Conservation (phyloP, 2,329 filamentous ascomycete species). For the Exophiala xenobiotica region DNA sequence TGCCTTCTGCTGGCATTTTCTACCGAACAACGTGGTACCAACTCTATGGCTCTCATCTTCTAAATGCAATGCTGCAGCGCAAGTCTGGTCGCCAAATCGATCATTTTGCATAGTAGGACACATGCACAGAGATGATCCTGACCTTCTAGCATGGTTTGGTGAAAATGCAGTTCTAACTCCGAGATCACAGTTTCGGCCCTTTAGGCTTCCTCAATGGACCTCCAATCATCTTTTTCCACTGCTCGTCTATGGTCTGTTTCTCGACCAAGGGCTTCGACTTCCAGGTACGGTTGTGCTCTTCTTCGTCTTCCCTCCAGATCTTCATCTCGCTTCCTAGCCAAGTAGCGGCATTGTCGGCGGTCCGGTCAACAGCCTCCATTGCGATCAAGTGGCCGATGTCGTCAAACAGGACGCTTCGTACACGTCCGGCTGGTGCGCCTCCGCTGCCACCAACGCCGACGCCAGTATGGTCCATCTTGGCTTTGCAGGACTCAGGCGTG, state of each 20-base stretch:
- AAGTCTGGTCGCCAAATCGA: no score
- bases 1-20: no score
- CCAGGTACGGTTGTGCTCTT: constrained; percentile 26
- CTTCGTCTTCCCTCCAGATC: constrained; percentile 28
- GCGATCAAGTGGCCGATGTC: constrained; percentile 32
- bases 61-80: no score
- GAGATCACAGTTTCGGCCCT: constrained; percentile 27
- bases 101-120: no score
- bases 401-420: constrained; percentile 30
- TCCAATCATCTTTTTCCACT: constrained; percentile 30
- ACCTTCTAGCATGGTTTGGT: no score
- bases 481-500: constrained; percentile 38
- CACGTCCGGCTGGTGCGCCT: constrained; percentile 54
- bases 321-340: constrained; percentile 30
- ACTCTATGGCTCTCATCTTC: no score
- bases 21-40: no score
- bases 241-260: constrained; percentile 29
- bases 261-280: constrained; percentile 24
- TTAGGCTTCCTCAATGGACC: constrained; percentile 26
- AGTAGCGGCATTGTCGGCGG: constrained; percentile 25
- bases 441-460: constrained; percentile 43
- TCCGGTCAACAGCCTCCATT: constrained; percentile 32
- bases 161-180: neutral
- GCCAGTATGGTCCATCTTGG: constrained; percentile 44
- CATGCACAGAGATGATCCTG: no score